These are phyloP conservation scores for Stagonosporopsis cucurbitacearum DNA, from an alignment of 2,329 filamentous ascomycete genomes.

Conservation along the genomic window DNA sequence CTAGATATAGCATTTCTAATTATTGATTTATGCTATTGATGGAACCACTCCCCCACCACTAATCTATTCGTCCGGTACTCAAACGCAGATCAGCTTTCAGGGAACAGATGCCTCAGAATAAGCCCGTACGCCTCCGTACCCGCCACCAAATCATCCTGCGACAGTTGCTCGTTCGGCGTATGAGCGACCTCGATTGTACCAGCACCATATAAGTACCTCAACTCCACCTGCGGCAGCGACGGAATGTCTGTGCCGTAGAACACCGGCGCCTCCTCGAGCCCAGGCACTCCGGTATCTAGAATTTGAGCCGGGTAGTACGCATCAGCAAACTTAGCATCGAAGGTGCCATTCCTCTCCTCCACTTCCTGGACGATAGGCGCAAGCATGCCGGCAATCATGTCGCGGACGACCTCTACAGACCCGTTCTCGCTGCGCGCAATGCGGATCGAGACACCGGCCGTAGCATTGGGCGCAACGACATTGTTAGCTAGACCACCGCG, in stretches of 20 bases:
- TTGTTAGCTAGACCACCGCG: constrained; percentile 83
- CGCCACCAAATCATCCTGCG: constrained; percentile 29
- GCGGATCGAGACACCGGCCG: constrained; percentile 68
- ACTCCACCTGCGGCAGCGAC: constrained; percentile 27
- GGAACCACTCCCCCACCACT: not conserved
- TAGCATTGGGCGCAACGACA: constrained; percentile 77
- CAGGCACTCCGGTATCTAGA: constrained; percentile 31
- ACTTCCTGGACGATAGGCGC: constrained; percentile 24
- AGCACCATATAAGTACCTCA: constrained; percentile 32
- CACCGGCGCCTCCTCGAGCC: constrained; percentile 32
- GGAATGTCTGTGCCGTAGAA: constrained; percentile 37
- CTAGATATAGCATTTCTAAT: not conserved
- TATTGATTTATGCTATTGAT: not conserved
- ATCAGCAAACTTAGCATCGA: constrained; percentile 22
- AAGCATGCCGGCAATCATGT: constrained; percentile 27
- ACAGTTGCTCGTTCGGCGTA: constrained; percentile 29
- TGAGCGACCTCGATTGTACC: constrained; percentile 34
- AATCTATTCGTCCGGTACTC: not conserved
- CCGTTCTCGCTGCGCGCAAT: constrained; percentile 31
- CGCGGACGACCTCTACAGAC: constrained; percentile 23
- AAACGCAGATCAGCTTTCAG: not conserved
- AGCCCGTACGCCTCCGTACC: constrained; percentile 33
- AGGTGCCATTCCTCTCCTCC: constrained; percentile 21
- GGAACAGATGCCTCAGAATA: constrained; percentile 29
- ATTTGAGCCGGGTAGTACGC: constrained; percentile 23